Base-by-base conservation (phyloP, 371 early-diverging fungal species). In the Enterocytospora artemiae region DNA sequence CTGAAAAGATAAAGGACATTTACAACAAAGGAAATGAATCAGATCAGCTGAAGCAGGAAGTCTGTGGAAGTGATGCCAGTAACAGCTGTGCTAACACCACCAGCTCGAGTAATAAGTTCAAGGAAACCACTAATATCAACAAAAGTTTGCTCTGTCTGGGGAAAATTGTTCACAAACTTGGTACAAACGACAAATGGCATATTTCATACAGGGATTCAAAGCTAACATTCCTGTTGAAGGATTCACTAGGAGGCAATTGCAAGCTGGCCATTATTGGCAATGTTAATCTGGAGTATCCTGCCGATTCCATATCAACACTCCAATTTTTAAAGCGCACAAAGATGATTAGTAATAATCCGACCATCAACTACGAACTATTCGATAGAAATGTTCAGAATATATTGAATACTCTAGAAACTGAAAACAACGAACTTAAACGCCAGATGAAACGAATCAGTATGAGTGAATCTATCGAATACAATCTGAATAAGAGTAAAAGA, bases 201-300 rank as follows among this genome's bases (percentile, higher is more conserved):
- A 74, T 86, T 18, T 83, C 85, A 18, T 86, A 86, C 67, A 78
- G 86, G 49, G 85, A 86, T 72, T 82, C 82, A 1, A 84, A 85
- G 80, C 81, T 86, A 76, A 86, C 86, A 16, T 79, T 76, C 34
- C 74, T 86, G 30, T 67, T 86, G 28, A 72, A 83, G 44, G 85
- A 86, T 69, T 81, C 83, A 5, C 73, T 86, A 1, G 85, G 84
- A 14, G 86, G 85, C 32, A 84, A 84, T 66, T 82, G 83, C 67
- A 83, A 83, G 67, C 83, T 85, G 1, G 77, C 81, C 20, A 83
- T 86, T 78, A 80, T 86, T 45, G 85, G 78, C 31, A 72, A 67
- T 49, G 69, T 78, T 4, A 66, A 68, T 60, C 59, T 70, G 14
- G 70, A 64, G 12, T 49, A 69, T 52, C 53, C 52, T 44, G 44